phyloP scores from a whole-genome alignment of 306 rosid species.

The Hippophae tibetana region DNA sequence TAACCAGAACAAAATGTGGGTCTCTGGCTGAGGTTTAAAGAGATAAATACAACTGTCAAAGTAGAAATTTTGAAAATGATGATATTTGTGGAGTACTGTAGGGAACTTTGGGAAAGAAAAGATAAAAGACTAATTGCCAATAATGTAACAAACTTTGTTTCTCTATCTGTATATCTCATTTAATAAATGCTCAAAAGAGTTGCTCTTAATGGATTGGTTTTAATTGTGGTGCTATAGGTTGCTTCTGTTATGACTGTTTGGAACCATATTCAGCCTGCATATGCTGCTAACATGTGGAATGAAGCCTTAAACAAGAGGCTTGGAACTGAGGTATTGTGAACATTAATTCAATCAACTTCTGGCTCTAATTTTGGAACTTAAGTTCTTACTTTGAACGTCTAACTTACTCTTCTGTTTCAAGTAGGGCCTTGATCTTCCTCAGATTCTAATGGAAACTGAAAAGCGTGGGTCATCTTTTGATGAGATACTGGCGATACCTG shows the following conservation, averaged over 20 bases:
- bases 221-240: slow-evolving; percentile 46
- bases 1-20: neutral
- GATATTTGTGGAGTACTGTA: neutral
- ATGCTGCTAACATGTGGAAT: slow-evolving; percentile 94
- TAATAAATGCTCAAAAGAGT: neutral
- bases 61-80: no score
- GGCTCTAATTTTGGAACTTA: neutral
- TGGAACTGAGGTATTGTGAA: slow-evolving; percentile 51
- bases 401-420: slow-evolving; percentile 18
- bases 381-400: neutral
- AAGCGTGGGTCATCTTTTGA: slow-evolving; percentile 81
- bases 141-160: neutral
- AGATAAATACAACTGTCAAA: neutral
- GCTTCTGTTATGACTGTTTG: slow-evolving; percentile 97
- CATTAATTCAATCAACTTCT: neutral
- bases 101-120: neutral
- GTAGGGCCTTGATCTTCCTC: slow-evolving; percentile 75
- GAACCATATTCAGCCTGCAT: slow-evolving; percentile 75
- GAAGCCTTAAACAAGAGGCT: slow-evolving; percentile 96
- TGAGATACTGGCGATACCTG: slow-evolving; percentile 75
- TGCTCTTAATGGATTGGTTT: slow-evolving; percentile 10
- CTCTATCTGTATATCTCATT: neutral
- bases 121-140: neutral
- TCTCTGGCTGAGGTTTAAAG: neutral
- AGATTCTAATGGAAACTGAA: slow-evolving; percentile 77